These are phyloP conservation scores for Aspergillus mulundensis DNA, from an alignment of 495 filamentous ascomycete species.

Conservation along the genomic window DNA sequence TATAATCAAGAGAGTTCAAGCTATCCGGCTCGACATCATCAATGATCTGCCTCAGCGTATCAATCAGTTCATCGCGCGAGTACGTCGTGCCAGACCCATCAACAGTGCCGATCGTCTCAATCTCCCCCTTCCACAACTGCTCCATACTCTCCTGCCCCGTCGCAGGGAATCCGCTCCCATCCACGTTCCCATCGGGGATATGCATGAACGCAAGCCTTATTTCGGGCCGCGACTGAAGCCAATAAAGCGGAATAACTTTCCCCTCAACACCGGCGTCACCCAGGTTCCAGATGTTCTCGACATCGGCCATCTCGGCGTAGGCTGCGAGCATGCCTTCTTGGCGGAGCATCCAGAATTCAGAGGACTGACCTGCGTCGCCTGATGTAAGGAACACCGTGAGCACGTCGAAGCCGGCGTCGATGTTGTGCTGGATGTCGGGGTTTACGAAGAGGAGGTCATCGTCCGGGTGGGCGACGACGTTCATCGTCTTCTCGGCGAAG, in stretches of 20 bases:
- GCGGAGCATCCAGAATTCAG: slow-evolving; percentile 12
- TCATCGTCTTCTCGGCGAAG: slow-evolving; percentile 10
- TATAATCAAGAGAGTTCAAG: slow-evolving; percentile 15
- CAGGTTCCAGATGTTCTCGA: slow-evolving; percentile 11
- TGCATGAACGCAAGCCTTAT: slow-evolving; percentile 18
- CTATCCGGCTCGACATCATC: slow-evolving; percentile 11
- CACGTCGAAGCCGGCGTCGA: slow-evolving; percentile 40
- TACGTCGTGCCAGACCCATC: slow-evolving; percentile 12
- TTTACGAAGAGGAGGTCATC: slow-evolving; percentile 22
- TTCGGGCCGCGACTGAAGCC: not conserved
- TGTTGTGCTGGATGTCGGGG: slow-evolving; percentile 15
- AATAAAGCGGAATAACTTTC: slow-evolving; percentile 13
- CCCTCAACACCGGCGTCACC: slow-evolving; percentile 3
- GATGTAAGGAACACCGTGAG: slow-evolving; percentile 75
- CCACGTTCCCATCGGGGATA: slow-evolving; percentile 17
- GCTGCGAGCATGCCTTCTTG: slow-evolving; percentile 12
- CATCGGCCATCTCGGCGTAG: slow-evolving; percentile 15
- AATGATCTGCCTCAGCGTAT: slow-evolving; percentile 7
- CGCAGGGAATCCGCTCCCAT: slow-evolving; percentile 10
- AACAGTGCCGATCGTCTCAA: slow-evolving; percentile 6
- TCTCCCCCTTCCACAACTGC: slow-evolving; percentile 15
- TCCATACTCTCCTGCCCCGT: slow-evolving; percentile 13
- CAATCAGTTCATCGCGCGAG: slow-evolving; percentile 9
- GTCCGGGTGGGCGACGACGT: slow-evolving; percentile 22
- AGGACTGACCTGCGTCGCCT: slow-evolving; percentile 60